phyloP scores from a whole-genome alignment of 768 basidiomycete species.

The Trichaptum fuscoviolaceum region DNA sequence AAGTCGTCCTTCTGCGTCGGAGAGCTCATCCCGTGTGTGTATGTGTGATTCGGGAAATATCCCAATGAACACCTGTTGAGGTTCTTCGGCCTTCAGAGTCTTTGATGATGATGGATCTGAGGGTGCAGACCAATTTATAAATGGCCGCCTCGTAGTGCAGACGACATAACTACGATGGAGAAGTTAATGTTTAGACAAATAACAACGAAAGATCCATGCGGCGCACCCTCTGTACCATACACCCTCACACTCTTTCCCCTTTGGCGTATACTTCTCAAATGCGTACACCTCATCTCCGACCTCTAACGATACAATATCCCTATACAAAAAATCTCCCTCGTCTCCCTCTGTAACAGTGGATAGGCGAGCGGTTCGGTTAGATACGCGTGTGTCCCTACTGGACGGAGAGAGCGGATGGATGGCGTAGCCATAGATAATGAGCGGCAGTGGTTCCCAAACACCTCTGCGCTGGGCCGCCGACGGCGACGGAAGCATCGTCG shows the following conservation, averaged over 20 bases:
- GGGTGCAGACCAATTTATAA: constrained; percentile 55
- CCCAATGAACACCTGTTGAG: constrained; percentile 87
- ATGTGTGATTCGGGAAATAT: constrained; percentile 92
- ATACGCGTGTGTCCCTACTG: constrained; percentile 67
- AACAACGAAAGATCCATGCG: constrained; percentile 11
- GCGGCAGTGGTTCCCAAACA: constrained; percentile 59
- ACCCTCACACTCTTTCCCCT: constrained; percentile 67
- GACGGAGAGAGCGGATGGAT: constrained; percentile 77
- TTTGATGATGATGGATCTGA: constrained; percentile 50
- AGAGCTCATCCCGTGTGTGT: constrained; percentile 76
- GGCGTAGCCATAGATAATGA: constrained; percentile 88
- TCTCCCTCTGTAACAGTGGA: constrained; percentile 57
- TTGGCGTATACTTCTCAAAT: constrained; percentile 84
- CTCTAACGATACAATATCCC: constrained; percentile 81
- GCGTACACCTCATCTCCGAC: constrained; percentile 97
- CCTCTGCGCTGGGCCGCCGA: constrained; percentile 31
- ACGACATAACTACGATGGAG: constrained; percentile 66
- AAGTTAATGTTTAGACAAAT: constrained; percentile 11
- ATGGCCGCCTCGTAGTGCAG: constrained; percentile 70
- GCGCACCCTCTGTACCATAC: constrained; percentile 94
- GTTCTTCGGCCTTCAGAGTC: constrained; percentile 54
- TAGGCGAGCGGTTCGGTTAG: constrained; percentile 43
- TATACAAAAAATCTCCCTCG: constrained; percentile 59
- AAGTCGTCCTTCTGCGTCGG: constrained; percentile 83
- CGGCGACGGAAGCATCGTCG: constrained; percentile 11